These are phyloP conservation scores for Posidonia australis DNA, from an alignment of 106 monocot species.

Conservation along the genomic window DNA sequence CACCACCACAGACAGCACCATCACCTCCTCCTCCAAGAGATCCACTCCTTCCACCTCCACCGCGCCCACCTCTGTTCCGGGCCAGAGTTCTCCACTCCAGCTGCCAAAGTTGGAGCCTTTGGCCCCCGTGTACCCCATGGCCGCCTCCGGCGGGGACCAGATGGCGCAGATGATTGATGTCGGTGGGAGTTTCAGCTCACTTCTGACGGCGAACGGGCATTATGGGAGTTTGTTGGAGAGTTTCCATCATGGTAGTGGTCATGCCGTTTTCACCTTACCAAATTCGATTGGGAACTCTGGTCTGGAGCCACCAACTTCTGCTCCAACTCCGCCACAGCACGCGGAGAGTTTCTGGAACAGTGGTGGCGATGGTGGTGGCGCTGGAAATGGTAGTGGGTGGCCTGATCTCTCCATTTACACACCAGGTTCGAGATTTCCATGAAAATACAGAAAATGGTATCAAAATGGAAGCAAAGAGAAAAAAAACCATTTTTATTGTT, in stretches of 20 bases:
- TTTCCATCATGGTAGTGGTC: not conserved
- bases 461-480: no score
- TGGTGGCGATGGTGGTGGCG: slow-evolving; percentile 6
- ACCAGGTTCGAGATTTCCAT: slow-evolving; percentile 21
- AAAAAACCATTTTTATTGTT: no score
- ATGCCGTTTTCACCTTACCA: not conserved
- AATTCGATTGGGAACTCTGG: not conserved
- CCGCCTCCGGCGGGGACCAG: not conserved
- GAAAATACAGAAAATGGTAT: no score
- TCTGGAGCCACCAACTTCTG: not conserved
- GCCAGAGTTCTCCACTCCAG: not conserved
- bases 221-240: slow-evolving; percentile 19
- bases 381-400: slow-evolving; percentile 13
- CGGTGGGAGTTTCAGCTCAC: slow-evolving; percentile 33
- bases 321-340: not conserved
- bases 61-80: slow-evolving; percentile 1
- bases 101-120: slow-evolving; percentile 5
- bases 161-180: not conserved
- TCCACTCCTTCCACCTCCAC: not conserved
- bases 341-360: slow-evolving; percentile 8
- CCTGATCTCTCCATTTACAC: slow-evolving; percentile 36
- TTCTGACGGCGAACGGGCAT: slow-evolving; percentile 14
- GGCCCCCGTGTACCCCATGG: not conserved
- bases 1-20: not conserved
- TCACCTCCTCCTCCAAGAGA: slow-evolving; percentile 1